Conservation (phyloP, 1,284 basidiomycete genomes). For the Melanopsichium pennsylvanicum region DNA sequence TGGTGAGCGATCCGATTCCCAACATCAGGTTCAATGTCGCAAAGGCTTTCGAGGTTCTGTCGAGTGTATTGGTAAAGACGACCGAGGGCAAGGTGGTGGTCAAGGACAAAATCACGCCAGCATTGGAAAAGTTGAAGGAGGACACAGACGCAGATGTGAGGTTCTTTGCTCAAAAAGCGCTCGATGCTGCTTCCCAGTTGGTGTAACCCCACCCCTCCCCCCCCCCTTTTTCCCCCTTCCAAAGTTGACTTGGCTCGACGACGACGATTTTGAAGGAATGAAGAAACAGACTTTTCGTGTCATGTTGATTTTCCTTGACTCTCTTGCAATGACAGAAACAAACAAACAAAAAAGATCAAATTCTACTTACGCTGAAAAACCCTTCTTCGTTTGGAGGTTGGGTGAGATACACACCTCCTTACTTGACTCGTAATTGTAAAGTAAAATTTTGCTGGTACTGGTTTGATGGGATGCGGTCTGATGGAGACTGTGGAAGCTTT, state of each 20-base stretch:
- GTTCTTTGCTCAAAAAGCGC: constrained; percentile 70
- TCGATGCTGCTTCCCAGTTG: constrained; percentile 48
- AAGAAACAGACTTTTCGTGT: constrained; percentile 1
- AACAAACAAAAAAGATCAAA: too few species aligned
- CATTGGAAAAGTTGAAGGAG: constrained; percentile 84
- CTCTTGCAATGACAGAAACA: constrained; percentile 29
- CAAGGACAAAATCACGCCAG: constrained; percentile 78
- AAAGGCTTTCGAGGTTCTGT: constrained; percentile 79
- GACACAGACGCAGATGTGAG: constrained; percentile 95
- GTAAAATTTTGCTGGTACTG: too few species aligned
- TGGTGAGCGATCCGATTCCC: constrained; percentile 91
- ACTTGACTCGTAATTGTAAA: too few species aligned
- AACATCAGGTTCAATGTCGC: constrained; percentile 99
- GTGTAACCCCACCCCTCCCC: too few species aligned
- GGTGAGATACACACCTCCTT: too few species aligned
- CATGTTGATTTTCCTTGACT: constrained; percentile 8
- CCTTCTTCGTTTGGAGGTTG: too few species aligned
- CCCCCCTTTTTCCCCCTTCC: too few species aligned
- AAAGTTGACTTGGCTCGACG: too few species aligned
- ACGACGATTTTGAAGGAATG: too few species aligned
- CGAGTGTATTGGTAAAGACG: constrained; percentile 73
- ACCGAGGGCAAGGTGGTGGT: constrained; percentile 80
- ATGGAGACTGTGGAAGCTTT: too few species aligned
- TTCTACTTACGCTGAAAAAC: too few species aligned
- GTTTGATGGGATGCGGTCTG: too few species aligned